A percentile compares a stretch with the other conserved stretches of the same genome.
Evolutionary conservation across 495 filamentous ascomycete genomes (phyloP).

Genomic region (Echria macrotheca): DNA sequence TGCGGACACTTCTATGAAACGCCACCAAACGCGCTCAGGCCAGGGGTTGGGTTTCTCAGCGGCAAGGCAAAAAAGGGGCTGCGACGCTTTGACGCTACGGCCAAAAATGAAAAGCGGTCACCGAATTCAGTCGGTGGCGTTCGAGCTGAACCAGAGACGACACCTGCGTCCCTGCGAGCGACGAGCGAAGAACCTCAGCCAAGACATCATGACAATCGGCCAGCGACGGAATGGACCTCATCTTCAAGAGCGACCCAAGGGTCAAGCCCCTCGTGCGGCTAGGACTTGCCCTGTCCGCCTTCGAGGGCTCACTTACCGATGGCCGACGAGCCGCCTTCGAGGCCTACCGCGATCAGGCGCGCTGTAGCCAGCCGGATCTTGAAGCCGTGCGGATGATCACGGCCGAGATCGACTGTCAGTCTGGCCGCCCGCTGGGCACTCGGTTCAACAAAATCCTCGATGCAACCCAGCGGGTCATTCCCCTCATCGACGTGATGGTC

Average conservation of each 20-base stretch:
- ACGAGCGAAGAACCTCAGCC: no score
- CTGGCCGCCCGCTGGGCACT: conserved; percentile 37
- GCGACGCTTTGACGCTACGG: no score
- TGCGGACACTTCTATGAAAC: no score
- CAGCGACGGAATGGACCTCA: conserved; percentile 5
- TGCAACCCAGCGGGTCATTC: conserved; percentile 38
- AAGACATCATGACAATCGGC: no score
- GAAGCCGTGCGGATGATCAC: conserved; percentile 40
- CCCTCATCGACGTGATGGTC: conserved; percentile 38
- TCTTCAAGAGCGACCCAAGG: not conserved
- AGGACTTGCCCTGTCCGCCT: not conserved
- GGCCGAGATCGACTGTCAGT: conserved; percentile 34
- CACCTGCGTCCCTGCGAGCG: no score
- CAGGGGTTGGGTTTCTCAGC: no score
- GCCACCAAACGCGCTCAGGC: no score
- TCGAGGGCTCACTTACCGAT: not conserved
- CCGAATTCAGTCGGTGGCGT: no score
- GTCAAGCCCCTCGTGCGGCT: not conserved
- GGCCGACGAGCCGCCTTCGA: not conserved
- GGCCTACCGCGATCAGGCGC: not conserved
- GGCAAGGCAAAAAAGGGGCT: no score
- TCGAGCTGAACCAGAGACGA: no score
- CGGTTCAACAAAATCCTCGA: conserved; percentile 39
- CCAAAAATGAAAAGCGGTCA: no score
- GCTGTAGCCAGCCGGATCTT: not conserved